Evolutionary conservation across 1,284 basidiomycete species (phyloP), one percentile per base, ranked within the genome.

Genomic region (Cerioporus squamosus): DNA sequence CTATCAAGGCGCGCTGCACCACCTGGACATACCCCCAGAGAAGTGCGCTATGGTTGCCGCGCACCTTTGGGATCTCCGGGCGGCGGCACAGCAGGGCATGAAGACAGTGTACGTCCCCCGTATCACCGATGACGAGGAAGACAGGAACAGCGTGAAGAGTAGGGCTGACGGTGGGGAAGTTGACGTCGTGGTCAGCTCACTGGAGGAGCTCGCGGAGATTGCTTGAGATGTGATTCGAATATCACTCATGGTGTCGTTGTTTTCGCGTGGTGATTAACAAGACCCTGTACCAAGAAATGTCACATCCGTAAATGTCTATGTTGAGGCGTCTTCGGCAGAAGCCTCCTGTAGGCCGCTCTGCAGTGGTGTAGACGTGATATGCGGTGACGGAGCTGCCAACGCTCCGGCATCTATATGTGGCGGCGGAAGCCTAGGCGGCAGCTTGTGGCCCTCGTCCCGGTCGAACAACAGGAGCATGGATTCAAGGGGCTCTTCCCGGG

Each of bases 11-110:
- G 81, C 81, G 3, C 70, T 80, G 0, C 74, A 77, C 26, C 80
- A 87, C 60, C 78, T 90, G 14, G 75, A 76, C 5, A 64, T 88
- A 3, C 63, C 76, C 1, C 81, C 85, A 0, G 65, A 79, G 17
- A 78, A 81, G 44, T 77, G 81, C 44, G 85, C 81, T 1, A 84
- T 90, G 83, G 86, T 90, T 8, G 86, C 88, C 0, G 79, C 86
- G 5, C 88, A 90, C 67, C 74, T 77, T 0, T 78, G 73, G 61
- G 87, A 90, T 66, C 73, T 88, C 15, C 75, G 76, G 4, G 84
- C 77, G 0, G 88, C 87, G 0, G 79, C 78, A 1, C 67, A 66
- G 1, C 70, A 78, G 3, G 88, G 87, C 0, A 75, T 88, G 75
- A 81, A 77, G 61, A 85, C 84, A 0, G 69, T 87, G 2, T 88